Evolutionary conservation across 2,329 filamentous ascomycete genomes (phyloP).

Genomic region (Eurotiales sp.): DNA sequence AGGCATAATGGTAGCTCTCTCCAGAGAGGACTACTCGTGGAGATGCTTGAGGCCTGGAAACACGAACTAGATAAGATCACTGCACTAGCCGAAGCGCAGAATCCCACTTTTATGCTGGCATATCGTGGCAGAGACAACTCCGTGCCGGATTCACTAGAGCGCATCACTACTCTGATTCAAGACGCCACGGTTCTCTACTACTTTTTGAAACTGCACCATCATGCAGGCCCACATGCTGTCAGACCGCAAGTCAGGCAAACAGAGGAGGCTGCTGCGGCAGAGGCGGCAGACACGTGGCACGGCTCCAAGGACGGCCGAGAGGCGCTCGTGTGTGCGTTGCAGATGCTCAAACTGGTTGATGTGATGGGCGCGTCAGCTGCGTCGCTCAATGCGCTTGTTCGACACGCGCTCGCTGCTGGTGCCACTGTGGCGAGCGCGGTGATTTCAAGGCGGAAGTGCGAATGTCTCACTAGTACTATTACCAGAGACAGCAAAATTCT

Average conservation of each 20-base stretch:
- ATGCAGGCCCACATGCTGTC: background rate
- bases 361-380: background rate
- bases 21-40: background rate
- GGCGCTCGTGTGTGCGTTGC: slow-evolving; percentile 7
- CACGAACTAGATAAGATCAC: slow-evolving; percentile 2
- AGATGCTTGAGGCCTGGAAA: slow-evolving; percentile 4
- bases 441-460: background rate
- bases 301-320: slow-evolving; percentile 1
- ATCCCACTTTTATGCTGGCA: background rate
- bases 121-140: slow-evolving; percentile 10
- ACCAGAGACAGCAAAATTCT: too few species aligned
- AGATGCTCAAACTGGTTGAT: slow-evolving; percentile 7
- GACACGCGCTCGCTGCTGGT: slow-evolving; percentile 3
- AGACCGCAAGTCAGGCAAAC: background rate
- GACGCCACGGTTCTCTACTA: slow-evolving; percentile 10
- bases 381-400: slow-evolving; percentile 2
- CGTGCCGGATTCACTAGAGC: background rate
- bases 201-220: slow-evolving; percentile 6
- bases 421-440: background rate
- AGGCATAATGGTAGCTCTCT: background rate
- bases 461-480: background rate
- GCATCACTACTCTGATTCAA: slow-evolving; percentile 1
- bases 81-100: background rate
- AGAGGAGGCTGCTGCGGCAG: background rate
- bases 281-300: background rate